These are phyloP conservation scores for Eimeria necatrix DNA, from an alignment of 169 alveolate genomes.

Conservation along the genomic window DNA sequence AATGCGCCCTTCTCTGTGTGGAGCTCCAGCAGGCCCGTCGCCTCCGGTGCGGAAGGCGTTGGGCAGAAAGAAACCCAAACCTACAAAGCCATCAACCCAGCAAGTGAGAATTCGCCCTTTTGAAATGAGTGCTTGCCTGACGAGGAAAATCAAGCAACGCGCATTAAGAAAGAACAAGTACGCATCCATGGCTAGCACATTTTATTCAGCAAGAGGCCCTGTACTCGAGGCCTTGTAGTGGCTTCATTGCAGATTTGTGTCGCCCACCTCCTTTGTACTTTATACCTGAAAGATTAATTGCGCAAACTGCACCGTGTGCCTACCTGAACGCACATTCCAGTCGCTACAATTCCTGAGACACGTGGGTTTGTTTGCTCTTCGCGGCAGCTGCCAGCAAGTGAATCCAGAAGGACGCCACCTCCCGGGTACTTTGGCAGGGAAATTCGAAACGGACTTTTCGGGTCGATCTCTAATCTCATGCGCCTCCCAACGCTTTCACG, in stretches of 20 bases:
- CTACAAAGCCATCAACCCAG: background rate
- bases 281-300: too few relatives aligned
- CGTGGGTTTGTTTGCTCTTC: background rate
- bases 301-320: background rate
- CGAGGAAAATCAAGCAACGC: background rate
- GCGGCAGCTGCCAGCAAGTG: background rate
- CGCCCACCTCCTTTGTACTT: too few relatives aligned
- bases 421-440: conserved; percentile 40
- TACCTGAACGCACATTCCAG: conserved; percentile 71
- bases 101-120: background rate
- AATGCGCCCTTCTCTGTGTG: conserved; percentile 68
- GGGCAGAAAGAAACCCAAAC: conserved; percentile 40
- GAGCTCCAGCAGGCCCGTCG: conserved; percentile 38
- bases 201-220: too few relatives aligned
- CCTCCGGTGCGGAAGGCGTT: conserved; percentile 41
- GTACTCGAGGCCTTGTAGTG: too few relatives aligned
- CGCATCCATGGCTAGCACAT: too few relatives aligned
- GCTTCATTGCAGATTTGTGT: too few relatives aligned
- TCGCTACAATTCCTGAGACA: conserved; percentile 53
- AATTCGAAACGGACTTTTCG: conserved; percentile 49
- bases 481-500: conserved; percentile 67
- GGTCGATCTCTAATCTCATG: conserved; percentile 39
- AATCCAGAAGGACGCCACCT: background rate
- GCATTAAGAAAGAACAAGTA: too few relatives aligned
- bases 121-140: too few relatives aligned